Base-by-base conservation (phyloP, 2,329 filamentous ascomycete species). In the Trichocomaceae sp. region DNA sequence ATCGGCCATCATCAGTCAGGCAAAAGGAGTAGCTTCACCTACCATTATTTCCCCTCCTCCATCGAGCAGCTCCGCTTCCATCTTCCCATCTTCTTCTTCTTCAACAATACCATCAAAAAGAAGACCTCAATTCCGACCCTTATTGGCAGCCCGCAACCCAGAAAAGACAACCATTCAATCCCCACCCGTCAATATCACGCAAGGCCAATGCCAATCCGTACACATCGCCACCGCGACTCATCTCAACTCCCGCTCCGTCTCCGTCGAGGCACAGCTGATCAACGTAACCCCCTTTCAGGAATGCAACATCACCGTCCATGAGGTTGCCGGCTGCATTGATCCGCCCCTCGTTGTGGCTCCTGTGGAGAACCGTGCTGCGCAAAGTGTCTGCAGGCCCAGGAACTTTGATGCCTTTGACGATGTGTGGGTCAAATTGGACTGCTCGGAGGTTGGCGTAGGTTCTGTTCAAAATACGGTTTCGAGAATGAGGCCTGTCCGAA, bases 221-320 rank as follows among this genome's bases (percentile, higher is more conserved):
- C 56, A 52, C 12, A 57, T 54, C 47, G 44, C 37, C 19, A 54
- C 51, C 10, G 13, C 47, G 3, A 47, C 31, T 37, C 50, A 54
- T n/a, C 41, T 47, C 15, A 47, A 57, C 37, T 54, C 56, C 1
- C 17, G 37, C 26, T 55, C 56, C 17, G 52, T 57, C n/a, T 55
- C 56, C 22, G 44, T 57, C 9, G 47, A 39, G 15, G 33, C 39
- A 4, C 23, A 57, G 26, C 22, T 57, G 12, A n/a, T 48, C 44
- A 20, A n/a, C n/a, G 37, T 49, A 23, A 44, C 42, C 8, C 56
- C 52, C 9, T 57, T 54, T 31, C 52, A 57, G 31, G 23, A 48
- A 13, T 71, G 69, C 60, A 66, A 63, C 13, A 63, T 70, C 53
- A 63, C 67, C 23, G 52, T 71, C 1, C 64, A 69, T 54, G 68